Evolutionary conservation across 768 basidiomycete species (phyloP), one percentile per base, ranked within the genome.

Genomic region (Xerocomellus chrysenteron): DNA sequence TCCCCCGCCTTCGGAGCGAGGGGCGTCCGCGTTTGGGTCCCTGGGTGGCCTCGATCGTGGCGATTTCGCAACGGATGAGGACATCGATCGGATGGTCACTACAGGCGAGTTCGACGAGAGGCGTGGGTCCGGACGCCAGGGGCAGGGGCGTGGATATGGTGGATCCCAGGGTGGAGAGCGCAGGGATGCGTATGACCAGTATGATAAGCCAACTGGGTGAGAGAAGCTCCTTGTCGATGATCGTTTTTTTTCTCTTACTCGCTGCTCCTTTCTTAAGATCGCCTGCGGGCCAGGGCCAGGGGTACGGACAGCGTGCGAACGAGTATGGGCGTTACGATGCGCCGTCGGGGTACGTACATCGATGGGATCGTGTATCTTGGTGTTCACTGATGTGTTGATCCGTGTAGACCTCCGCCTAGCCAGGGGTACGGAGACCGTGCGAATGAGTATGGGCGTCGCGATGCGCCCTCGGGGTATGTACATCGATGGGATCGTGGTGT

Each of bases 61-160:
- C n/a, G 68, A 70, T 62, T 72, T 72, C 45, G 68, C 65, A 48
- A 59, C 68, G 45, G 68, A 70, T 58, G 66, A 44, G 5, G 68
- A 70, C 1, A 62, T 70, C 35, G 19, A 56, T 8, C 57, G 58
- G 48, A 60, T 70, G 62, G 49, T 72, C 44, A 1, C 42, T 3
- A 5, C 52, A 1, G 68, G 70, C 2, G 49, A 47, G 45, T 60
- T 70, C 14, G 8, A 26, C 7, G 40, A 9, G 9, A 9, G 42
- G 2, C 33, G 7, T 11, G 50, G 2, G n/a, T 6, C 21, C 4
- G 26, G 47, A 1, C 52, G 54, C 5, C 45, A 51, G 14, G 41
- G 11, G 12, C 41, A 56, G 28, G 47, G 45, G 14, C 21, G 2
- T 28, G 55, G 30, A 5, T 32, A 40, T 17, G 33, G 40, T 11